These are phyloP conservation scores for Lyophyllum semitale DNA, from an alignment of 768 basidiomycete genomes.

Conservation along the genomic window DNA sequence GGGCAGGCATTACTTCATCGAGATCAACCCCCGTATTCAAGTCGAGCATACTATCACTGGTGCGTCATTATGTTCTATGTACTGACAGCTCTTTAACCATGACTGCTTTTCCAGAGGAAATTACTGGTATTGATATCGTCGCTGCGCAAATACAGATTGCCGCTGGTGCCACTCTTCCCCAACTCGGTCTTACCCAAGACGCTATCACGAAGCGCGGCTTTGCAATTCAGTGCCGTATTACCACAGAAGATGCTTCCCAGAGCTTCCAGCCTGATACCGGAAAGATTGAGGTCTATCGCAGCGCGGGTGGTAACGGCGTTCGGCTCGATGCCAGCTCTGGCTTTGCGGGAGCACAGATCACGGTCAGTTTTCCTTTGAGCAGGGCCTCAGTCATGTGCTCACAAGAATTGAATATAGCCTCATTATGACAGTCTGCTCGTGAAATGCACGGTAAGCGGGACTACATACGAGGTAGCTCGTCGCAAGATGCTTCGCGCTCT, in stretches of 20 bases:
- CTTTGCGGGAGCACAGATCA: slow-evolving; percentile 98
- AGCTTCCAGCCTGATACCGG: slow-evolving; percentile 98
- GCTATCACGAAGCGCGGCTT: slow-evolving; percentile 95
- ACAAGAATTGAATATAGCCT: slow-evolving; percentile 52
- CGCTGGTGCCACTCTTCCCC: slow-evolving; percentile 94
- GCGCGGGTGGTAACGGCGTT: slow-evolving; percentile 98
- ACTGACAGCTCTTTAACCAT: neutral
- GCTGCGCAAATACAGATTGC: slow-evolving; percentile 99
- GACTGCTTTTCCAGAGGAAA: slow-evolving; percentile 75
- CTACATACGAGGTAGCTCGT: slow-evolving; percentile 97
- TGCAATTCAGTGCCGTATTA: slow-evolving; percentile 98
- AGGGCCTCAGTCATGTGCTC: neutral
- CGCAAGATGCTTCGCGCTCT: slow-evolving; percentile 99
- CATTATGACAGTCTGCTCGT: slow-evolving; percentile 98
- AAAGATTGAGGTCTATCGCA: slow-evolving; percentile 99
- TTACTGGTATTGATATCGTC: slow-evolving; percentile 98
- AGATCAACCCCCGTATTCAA: slow-evolving; percentile 99
- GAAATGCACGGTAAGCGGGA: slow-evolving; percentile 93
- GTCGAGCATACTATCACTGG: slow-evolving; percentile 99
- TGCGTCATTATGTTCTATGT: slow-evolving; percentile 31
- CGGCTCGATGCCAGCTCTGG: slow-evolving; percentile 96
- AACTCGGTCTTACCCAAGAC: slow-evolving; percentile 94
- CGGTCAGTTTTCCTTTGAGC: slow-evolving; percentile 45
- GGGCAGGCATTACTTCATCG: slow-evolving; percentile 98
- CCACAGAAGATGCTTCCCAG: slow-evolving; percentile 92